Conservation (phyloP, 116 monocot species). For the Iris pallida region DNA sequence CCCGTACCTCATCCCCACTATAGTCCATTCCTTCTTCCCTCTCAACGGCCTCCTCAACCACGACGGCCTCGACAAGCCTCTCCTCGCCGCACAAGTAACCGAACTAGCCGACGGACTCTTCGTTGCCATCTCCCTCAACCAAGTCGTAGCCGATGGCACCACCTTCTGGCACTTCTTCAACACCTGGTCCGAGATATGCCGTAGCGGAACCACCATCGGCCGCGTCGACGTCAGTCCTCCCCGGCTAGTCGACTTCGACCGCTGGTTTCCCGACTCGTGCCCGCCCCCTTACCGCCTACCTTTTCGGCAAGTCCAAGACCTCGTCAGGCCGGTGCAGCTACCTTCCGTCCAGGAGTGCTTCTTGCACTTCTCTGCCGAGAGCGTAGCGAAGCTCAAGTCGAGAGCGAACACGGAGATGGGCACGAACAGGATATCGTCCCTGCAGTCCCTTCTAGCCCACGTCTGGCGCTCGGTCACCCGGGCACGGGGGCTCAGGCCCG, state of each 20-base stretch:
- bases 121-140: slow-evolving; percentile 1
- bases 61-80: not conserved
- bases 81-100: slow-evolving; percentile 6
- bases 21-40: slow-evolving; percentile 10
- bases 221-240: too few species aligned
- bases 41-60: not conserved
- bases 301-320: too few species aligned
- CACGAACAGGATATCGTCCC: not conserved
- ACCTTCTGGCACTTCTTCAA: slow-evolving; percentile 9
- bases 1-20: not conserved
- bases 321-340: slow-evolving; percentile 6
- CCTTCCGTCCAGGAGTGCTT: slow-evolving; percentile 29
- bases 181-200: too few species aligned
- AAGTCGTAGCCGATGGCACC: not conserved
- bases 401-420: slow-evolving; percentile 44
- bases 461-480: slow-evolving; percentile 9
- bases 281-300: too few species aligned
- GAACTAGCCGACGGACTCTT: slow-evolving; percentile 3
- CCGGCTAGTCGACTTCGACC: too few species aligned
- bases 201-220: too few species aligned
- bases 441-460: slow-evolving; percentile 15
- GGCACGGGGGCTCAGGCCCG: not conserved
- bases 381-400: slow-evolving; percentile 40
- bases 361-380: slow-evolving; percentile 38
- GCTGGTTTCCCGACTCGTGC: too few species aligned